phyloP scores from a whole-genome alignment of 169 alveolate genomes.

The Plasmodium gonderi region DNA sequence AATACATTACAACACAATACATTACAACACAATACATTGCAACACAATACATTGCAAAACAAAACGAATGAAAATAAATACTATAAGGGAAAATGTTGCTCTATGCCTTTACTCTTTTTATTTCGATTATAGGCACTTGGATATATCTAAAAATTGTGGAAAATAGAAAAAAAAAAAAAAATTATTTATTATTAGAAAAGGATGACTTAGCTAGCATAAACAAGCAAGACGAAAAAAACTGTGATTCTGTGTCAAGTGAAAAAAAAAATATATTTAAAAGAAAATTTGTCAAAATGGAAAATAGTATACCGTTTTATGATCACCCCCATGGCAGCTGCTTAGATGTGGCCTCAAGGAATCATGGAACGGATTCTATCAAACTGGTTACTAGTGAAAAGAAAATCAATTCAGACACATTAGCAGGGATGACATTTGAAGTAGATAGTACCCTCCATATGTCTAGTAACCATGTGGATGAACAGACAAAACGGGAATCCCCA shows the following conservation, averaged over 20 bases:
- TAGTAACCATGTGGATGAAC: not conserved
- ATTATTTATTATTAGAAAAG: not conserved
- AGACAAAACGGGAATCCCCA: not conserved
- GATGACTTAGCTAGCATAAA: not conserved
- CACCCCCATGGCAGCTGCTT: not conserved
- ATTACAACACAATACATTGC: too few species aligned
- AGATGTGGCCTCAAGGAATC: not conserved
- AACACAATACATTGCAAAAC: not conserved
- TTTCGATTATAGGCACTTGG: conserved; percentile 35
- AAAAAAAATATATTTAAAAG: conserved; percentile 1
- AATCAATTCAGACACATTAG: not conserved
- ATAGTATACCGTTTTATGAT: not conserved
- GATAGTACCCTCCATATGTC: too few species aligned
- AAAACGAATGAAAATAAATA: not conserved
- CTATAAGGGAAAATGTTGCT: conserved; percentile 4
- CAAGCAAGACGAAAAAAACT: conserved; percentile 20
- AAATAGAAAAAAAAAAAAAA: conserved; percentile 13
- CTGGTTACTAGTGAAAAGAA: not conserved
- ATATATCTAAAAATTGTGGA: conserved; percentile 9
- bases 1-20: too few species aligned
- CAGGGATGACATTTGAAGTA: too few species aligned
- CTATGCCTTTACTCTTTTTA: conserved; percentile 15
- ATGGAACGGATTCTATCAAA: not conserved
- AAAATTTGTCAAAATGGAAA: not conserved
- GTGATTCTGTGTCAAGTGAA: conserved; percentile 4